Evolutionary conservation across 163 green algal species (phyloP).

Genomic region (Scenedesmus sp.): DNA sequence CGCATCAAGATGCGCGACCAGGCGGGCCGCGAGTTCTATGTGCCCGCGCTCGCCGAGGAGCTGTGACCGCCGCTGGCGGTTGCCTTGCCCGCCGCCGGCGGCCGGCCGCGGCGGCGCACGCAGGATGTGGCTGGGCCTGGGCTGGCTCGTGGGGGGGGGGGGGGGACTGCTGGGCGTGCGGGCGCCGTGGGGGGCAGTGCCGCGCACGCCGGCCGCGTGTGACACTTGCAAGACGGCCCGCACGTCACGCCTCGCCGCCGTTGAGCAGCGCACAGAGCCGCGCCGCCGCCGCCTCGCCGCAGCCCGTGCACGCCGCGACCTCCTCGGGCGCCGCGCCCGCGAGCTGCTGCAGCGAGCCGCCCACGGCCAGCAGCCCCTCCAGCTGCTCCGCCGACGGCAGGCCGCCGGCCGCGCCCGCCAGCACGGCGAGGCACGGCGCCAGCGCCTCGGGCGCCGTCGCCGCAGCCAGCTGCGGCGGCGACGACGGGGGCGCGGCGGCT

Average conservation of each 20-base stretch:
- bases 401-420: not conserved
- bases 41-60: conserved; percentile 50
- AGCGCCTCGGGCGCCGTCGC: not conserved
- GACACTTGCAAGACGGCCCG: no score
- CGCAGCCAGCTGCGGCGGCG: not conserved
- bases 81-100: no score
- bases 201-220: no score
- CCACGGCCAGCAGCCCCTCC: not conserved
- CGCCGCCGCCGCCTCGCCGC: not conserved
- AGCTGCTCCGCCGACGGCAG: not conserved
- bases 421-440: not conserved
- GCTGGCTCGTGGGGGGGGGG: not conserved
- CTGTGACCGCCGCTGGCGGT: no score
- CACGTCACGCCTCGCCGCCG: not conserved
- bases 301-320: conserved; percentile 23
- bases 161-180: no score
- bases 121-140: not conserved
- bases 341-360: conserved; percentile 20
- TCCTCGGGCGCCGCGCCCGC: conserved; percentile 1
- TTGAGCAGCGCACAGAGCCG: not conserved
- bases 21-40: conserved; percentile 66
- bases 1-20: conserved; percentile 71
- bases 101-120: not conserved
- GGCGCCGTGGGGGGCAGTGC: no score
- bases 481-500: no score